Evolutionary conservation across 1,284 basidiomycete genomes (phyloP), one percentile per base, ranked within the genome.

Genomic region (Pseudozyma thailandica): DNA sequence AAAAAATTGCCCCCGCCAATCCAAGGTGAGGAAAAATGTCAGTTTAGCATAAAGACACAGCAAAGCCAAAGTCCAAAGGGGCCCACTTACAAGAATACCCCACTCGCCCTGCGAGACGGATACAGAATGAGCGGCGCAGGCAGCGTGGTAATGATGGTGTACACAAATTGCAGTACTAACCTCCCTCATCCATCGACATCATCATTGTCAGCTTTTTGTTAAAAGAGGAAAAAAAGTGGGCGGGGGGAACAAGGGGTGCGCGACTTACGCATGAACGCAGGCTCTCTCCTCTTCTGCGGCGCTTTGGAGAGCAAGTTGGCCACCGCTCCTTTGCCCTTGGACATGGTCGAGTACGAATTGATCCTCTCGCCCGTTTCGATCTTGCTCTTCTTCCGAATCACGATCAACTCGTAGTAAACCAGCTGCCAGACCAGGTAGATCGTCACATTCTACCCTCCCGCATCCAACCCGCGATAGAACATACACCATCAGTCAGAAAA

Each of bases 351-450:
- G 48, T 72, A 80, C 7, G 56, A 62, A 30, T 77, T 77, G 73
- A 77, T 72, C 10, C 76, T 50, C 39, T 72, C 57, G 16, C 78
- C 77, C n/a, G 74, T 61, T 53, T 54, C 70, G 57, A 80, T 78
- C 60, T 41, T 65, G 27, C 33, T 15, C 28, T 58, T 63, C 39
- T 62, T 65, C 20, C 72, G 61, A 21, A 74, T 61, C 6, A 64
- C 52, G 38, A 72, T 72, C 43, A 72, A 50, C 23, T 62, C 50
- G 35, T 30, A 85, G 89, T 79, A 79, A 90, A 92, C 84, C 15
- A 94, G 87, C 84, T 96, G 94, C 50, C 92, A 92, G 45, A 85
- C 83, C 87, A 95, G 92, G 84, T 96, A 97, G 28, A 88, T 87
- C 0, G 85, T 80, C 79, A 61, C 87, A 75, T 89, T 92, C 58